Conservation (phyloP, 176 grass and related monocot genomes). For the Raddia distichophylla region DNA sequence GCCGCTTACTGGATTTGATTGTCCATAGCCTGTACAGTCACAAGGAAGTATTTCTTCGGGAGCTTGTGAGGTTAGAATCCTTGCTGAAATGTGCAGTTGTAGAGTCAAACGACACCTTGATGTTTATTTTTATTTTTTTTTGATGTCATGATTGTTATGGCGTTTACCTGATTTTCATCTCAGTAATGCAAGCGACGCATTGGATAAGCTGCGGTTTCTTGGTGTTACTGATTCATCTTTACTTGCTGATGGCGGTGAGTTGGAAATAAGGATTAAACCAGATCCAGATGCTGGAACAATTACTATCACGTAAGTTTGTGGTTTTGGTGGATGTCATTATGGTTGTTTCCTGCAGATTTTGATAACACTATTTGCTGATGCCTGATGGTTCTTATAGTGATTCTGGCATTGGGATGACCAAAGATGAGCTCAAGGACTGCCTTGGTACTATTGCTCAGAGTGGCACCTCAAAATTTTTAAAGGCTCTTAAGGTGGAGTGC, state of each 20-base stretch:
- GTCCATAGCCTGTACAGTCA: constrained; percentile 92
- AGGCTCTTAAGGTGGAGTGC: constrained; percentile 65
- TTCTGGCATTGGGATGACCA: constrained; percentile 94
- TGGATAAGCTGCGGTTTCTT: constrained; percentile 90
- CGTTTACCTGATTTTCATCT: not conserved
- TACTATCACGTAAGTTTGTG: constrained; percentile 62
- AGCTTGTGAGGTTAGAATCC: constrained; percentile 72
- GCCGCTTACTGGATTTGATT: constrained; percentile 85
- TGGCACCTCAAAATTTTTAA: constrained; percentile 94
- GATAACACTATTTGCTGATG: not conserved
- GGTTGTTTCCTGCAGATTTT: not conserved
- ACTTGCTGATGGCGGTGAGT: constrained; percentile 62
- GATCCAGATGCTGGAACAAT: constrained; percentile 81
- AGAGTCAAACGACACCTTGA: not conserved
- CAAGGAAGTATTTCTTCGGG: constrained; percentile 90
- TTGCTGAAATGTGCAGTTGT: not conserved
- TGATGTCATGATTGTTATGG: not conserved
- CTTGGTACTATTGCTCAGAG: constrained; percentile 96
- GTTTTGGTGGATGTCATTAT: not conserved
- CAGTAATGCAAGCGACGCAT: constrained; percentile 87
- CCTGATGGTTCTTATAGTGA: constrained; percentile 25
- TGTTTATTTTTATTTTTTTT: not conserved
- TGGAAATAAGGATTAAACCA: constrained; percentile 83
- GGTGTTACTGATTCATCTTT: constrained; percentile 84
- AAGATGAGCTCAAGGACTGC: constrained; percentile 92